These are phyloP conservation scores for Zymoseptoria tritici DNA, from an alignment of 2,329 filamentous ascomycete species.

Conservation along the genomic window DNA sequence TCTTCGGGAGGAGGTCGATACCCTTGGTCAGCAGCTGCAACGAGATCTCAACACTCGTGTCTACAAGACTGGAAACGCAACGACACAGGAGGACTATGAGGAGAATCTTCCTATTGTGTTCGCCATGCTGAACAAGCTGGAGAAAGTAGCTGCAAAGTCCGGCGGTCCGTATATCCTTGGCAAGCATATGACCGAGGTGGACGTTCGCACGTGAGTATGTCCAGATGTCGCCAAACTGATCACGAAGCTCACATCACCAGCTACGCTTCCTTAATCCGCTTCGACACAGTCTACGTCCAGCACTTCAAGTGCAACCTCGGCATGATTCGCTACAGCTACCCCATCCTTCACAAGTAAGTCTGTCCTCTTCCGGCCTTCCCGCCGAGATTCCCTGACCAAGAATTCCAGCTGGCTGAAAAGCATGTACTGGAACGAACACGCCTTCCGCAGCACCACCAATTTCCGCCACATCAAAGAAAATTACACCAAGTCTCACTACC, in stretches of 20 bases:
- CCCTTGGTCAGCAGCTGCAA: conserved; percentile 47
- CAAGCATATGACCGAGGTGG: conserved; percentile 49
- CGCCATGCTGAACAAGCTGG: conserved; percentile 52
- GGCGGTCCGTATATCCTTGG: conserved; percentile 53
- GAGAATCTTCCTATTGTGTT: conserved; percentile 49
- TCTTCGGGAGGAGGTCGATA: conserved; percentile 46
- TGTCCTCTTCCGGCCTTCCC: background rate
- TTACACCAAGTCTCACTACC: conserved; percentile 53
- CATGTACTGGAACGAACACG: conserved; percentile 50
- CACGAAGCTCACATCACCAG: background rate
- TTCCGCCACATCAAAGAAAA: conserved; percentile 65
- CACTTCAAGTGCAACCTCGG: conserved; percentile 62
- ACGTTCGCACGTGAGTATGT: conserved; percentile 39
- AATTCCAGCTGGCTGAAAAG: conserved; percentile 45
- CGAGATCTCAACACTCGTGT: conserved; percentile 52
- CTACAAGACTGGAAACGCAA: conserved; percentile 53
- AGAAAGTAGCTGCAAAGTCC: conserved; percentile 40
- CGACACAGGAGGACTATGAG: conserved; percentile 49
- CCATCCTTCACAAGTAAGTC: conserved; percentile 45
- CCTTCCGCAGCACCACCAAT: conserved; percentile 53
- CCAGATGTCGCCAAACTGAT: background rate
- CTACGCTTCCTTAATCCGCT: conserved; percentile 52
- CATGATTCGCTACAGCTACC: conserved; percentile 51
- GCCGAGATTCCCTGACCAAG: background rate
- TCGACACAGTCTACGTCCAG: conserved; percentile 56